Evolutionary conservation across 2,329 filamentous ascomycete genomes (phyloP).

Genomic region (Monosporascus sp.): DNA sequence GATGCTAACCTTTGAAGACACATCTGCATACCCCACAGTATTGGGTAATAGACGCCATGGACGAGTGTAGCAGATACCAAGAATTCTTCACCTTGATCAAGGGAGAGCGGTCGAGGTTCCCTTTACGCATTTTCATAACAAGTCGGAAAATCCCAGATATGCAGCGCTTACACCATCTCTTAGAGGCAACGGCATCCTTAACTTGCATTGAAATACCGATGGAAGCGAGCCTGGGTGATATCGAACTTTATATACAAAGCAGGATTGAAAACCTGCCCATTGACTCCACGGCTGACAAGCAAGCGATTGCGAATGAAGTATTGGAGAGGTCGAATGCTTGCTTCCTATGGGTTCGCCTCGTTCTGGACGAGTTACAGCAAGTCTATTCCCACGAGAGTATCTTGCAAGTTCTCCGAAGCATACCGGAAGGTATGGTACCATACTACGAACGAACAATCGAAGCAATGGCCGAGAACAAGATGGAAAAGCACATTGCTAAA

Average conservation of each 20-base stretch:
- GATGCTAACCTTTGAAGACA: slow-evolving; percentile 1
- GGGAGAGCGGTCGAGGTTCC: slow-evolving; percentile 10
- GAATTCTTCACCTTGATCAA: slow-evolving; percentile 21
- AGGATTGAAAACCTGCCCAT: slow-evolving; percentile 15
- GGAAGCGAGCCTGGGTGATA: slow-evolving; percentile 23
- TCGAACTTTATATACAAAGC: slow-evolving; percentile 18
- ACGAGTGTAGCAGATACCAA: slow-evolving; percentile 24
- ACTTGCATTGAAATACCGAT: slow-evolving; percentile 10
- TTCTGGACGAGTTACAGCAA: slow-evolving; percentile 24
- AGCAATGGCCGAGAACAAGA: slow-evolving; percentile 21
- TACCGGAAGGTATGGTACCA: slow-evolving; percentile 29
- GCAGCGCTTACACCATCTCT: slow-evolving; percentile 2
- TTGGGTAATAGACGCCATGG: slow-evolving; percentile 32
- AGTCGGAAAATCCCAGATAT: slow-evolving; percentile 20
- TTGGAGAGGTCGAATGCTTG: slow-evolving; percentile 22
- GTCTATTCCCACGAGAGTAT: slow-evolving; percentile 20
- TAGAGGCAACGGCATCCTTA: slow-evolving; percentile 4
- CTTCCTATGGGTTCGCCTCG: slow-evolving; percentile 29
- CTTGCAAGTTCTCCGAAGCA: slow-evolving; percentile 20
- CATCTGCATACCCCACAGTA: slow-evolving; percentile 17
- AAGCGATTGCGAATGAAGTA: slow-evolving; percentile 15
- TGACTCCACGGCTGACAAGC: slow-evolving; percentile 1
- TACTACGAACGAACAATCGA: slow-evolving; percentile 17
- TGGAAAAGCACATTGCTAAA: slow-evolving; percentile 22
- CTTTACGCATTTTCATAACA: slow-evolving; percentile 24